A percentile compares a stretch with the other conserved stretches of the same genome.
phyloP scores from a whole-genome alignment of 2,329 filamentous ascomycete species.

The Coniella lustricola region DNA sequence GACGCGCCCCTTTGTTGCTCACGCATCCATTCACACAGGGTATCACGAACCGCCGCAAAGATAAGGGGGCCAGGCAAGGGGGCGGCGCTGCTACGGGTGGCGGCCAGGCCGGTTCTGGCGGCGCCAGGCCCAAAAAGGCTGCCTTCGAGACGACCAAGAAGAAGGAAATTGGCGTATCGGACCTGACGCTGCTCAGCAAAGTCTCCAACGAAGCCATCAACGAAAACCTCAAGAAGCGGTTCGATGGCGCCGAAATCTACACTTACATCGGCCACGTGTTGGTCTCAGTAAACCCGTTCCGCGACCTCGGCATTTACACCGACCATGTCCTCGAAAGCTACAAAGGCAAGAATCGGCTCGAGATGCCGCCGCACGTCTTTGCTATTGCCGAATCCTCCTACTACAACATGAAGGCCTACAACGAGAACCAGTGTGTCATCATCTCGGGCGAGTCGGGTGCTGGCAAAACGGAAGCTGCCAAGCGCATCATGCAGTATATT shows the following conservation, averaged over 20 bases:
- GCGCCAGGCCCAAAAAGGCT: slow-evolving; percentile 80
- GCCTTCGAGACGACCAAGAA: slow-evolving; percentile 95
- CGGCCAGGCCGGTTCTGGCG: slow-evolving; percentile 33
- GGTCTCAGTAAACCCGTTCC: slow-evolving; percentile 97
- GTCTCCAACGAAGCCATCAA: slow-evolving; percentile 99
- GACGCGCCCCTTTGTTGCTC: slow-evolving; percentile 1
- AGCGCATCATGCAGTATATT: slow-evolving; percentile 99
- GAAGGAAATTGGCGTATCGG: slow-evolving; percentile 97
- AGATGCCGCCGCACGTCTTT: slow-evolving; percentile 93
- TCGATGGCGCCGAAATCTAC: slow-evolving; percentile 96
- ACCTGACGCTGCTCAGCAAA: slow-evolving; percentile 95
- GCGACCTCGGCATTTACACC: slow-evolving; percentile 96
- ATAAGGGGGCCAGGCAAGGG: slow-evolving; percentile 38
- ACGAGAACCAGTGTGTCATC: slow-evolving; percentile 98
- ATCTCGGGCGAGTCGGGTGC: slow-evolving; percentile 98
- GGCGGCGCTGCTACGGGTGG: slow-evolving; percentile 33
- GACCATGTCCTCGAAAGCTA: slow-evolving; percentile 90
- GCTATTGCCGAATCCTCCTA: slow-evolving; percentile 93
- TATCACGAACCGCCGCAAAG: slow-evolving; percentile 43
- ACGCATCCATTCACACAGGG: slow-evolving; percentile 26
- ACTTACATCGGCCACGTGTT: slow-evolving; percentile 99
- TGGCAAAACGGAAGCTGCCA: slow-evolving; percentile 96
- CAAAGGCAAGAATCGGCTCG: slow-evolving; percentile 91
- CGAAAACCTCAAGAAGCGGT: slow-evolving; percentile 96
- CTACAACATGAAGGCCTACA: slow-evolving; percentile 99